Conservation (phyloP, 495 filamentous ascomycete species). For the Lindgomyces ingoldianus region DNA sequence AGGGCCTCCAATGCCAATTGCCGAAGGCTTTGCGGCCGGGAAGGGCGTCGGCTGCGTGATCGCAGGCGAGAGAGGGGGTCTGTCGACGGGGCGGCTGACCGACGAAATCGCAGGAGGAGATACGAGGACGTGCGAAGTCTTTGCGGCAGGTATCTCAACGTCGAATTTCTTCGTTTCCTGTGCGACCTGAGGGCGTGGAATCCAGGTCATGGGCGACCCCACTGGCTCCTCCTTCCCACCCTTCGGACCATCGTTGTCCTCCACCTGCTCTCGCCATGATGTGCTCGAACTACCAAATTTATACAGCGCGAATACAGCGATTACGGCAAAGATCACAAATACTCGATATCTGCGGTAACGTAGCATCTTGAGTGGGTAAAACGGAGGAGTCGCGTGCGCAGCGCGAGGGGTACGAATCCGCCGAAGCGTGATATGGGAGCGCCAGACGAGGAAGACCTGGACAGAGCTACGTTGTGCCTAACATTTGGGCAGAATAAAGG, state of each 20-base stretch:
- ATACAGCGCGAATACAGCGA: constrained; percentile 65
- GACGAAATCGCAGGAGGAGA: constrained; percentile 25
- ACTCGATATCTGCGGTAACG: constrained; percentile 76
- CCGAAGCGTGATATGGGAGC: neutral
- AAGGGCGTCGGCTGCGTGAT: constrained; percentile 2
- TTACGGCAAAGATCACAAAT: constrained; percentile 67
- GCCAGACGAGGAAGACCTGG: neutral
- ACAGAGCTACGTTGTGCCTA: neutral
- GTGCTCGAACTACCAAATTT: constrained; percentile 53
- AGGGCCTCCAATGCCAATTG: neutral
- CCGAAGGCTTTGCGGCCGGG: constrained; percentile 8
- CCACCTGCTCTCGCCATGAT: constrained; percentile 19
- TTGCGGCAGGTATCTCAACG: constrained; percentile 21
- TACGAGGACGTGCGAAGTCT: neutral
- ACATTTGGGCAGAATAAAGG: neutral
- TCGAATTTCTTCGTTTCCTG: constrained; percentile 31
- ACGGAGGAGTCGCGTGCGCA: constrained; percentile 6
- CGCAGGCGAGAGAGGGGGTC: neutral
- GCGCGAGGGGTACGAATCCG: constrained; percentile 11
- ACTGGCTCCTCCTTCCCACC: constrained; percentile 47
- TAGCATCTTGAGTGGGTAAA: constrained; percentile 56
- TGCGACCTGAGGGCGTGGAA: constrained; percentile 26
- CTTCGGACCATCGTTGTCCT: constrained; percentile 24
- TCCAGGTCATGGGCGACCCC: constrained; percentile 24
- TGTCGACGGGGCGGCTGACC: constrained; percentile 23